Evolutionary conservation across 2,329 filamentous ascomycete species (phyloP).

Genomic region (Botrytis fabae): DNA sequence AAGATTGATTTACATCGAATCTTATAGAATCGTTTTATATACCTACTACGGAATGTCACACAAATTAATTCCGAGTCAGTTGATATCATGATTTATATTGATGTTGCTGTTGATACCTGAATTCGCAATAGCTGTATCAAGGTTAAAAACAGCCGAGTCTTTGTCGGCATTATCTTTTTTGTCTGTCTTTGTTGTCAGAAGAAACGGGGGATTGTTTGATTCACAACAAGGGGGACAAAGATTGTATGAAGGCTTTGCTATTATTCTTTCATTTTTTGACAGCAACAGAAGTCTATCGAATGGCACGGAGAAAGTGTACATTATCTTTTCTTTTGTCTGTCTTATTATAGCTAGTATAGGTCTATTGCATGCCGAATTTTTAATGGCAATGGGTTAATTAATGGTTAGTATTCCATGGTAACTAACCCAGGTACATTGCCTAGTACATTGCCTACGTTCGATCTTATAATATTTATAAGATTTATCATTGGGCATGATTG

Average conservation of each 20-base stretch:
- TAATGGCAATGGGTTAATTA: too few species aligned
- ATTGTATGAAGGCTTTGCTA: fast-evolving
- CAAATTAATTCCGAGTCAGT: not conserved
- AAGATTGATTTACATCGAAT: too few species aligned
- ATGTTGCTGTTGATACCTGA: not conserved
- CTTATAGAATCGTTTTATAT: too few species aligned
- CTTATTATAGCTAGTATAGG: not conserved
- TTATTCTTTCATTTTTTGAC: not conserved
- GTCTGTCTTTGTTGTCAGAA: not conserved
- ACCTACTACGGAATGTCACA: too few species aligned
- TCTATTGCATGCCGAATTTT: not conserved
- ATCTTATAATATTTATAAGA: too few species aligned
- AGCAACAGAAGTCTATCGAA: not conserved
- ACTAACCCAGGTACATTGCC: not conserved
- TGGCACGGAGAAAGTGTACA: fast-evolving
- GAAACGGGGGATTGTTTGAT: not conserved
- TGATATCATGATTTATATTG: not conserved
- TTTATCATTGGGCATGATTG: too few species aligned
- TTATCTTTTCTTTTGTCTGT: too few species aligned
- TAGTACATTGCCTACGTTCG: not conserved
- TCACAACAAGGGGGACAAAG: too few species aligned
- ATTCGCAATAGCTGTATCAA: not conserved
- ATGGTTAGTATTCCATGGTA: not conserved
- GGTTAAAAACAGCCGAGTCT: not conserved
- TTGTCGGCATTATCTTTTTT: not conserved